phyloP scores from a whole-genome alignment of 345 rosid species.

The Gossypium arboreum region DNA sequence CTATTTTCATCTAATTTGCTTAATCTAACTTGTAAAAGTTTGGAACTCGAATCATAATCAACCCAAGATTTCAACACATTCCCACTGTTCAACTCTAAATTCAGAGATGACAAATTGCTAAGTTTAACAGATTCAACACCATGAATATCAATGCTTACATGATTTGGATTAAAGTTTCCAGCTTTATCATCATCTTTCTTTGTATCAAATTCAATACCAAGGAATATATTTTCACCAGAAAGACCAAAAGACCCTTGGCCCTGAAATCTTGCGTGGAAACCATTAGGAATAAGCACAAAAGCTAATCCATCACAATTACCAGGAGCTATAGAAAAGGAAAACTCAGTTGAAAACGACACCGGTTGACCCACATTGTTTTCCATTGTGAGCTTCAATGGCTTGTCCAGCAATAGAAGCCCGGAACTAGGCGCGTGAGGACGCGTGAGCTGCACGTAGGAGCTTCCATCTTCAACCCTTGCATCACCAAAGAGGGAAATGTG shows the following conservation, averaged over 20 bases:
- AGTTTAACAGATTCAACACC: slow-evolving; percentile 28
- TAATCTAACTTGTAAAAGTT: slow-evolving; percentile 45
- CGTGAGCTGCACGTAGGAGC: slow-evolving; percentile 32
- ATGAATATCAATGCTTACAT: slow-evolving; percentile 29
- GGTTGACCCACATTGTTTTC: slow-evolving; percentile 13
- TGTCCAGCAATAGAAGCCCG: slow-evolving; percentile 28
- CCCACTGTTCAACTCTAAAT: slow-evolving; percentile 36
- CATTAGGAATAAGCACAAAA: slow-evolving; percentile 36
- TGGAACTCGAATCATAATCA: slow-evolving; percentile 48
- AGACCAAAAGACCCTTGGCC: slow-evolving; percentile 30
- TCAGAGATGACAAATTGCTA: slow-evolving; percentile 27
- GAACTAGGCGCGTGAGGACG: slow-evolving; percentile 29
- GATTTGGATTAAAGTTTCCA: slow-evolving; percentile 32
- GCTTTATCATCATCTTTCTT: slow-evolving; percentile 24
- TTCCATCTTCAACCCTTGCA: slow-evolving; percentile 25
- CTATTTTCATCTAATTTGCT: slow-evolving; percentile 34
- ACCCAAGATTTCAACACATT: slow-evolving; percentile 48
- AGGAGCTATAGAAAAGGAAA: slow-evolving; percentile 36
- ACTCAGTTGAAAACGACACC: slow-evolving; percentile 39
- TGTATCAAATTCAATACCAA: slow-evolving; percentile 43
- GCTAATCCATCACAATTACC: slow-evolving; percentile 39
- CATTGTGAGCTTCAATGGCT: slow-evolving; percentile 31
- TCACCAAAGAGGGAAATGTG: slow-evolving; percentile 34
- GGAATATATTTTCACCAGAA: slow-evolving; percentile 24
- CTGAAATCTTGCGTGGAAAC: slow-evolving; percentile 26